phyloP scores from a whole-genome alignment of 208 protist species.

The Trichomonas vaginalis region DNA sequence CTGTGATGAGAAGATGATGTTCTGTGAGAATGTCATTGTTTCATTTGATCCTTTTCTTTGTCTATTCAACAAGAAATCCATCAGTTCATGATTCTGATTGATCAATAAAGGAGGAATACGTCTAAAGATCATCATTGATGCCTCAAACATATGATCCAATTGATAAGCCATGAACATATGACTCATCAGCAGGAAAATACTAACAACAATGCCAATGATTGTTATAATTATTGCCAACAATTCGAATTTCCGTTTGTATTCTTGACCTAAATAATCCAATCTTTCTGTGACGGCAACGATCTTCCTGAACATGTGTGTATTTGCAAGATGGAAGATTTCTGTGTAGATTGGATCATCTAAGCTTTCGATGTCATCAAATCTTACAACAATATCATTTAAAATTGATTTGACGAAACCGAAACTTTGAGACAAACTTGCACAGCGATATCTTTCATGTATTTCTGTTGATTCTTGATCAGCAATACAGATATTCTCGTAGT shows the following conservation, averaged over 20 bases:
- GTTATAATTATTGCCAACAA: not conserved
- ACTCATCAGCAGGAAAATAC: not conserved
- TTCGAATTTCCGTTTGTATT: not conserved
- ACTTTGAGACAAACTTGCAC: not conserved
- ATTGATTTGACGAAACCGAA: not conserved
- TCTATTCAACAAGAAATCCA: not conserved
- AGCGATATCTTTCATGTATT: not conserved
- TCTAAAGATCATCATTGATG: not conserved
- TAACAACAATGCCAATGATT: not conserved
- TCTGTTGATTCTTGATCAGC: not conserved
- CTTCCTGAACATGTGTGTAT: not conserved
- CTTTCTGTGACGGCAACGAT: not conserved
- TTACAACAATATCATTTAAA: not conserved
- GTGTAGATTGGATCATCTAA: not conserved
- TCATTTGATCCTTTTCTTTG: not conserved
- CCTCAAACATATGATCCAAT: not conserved
- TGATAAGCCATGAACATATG: not conserved
- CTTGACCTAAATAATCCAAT: not conserved
- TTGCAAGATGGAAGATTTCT: not conserved
- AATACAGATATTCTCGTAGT: not conserved
- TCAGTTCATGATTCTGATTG: not conserved
- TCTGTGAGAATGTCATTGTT: not conserved
- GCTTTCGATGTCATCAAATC: not conserved
- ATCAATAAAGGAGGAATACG: not conserved
- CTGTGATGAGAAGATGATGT: not conserved